Base-by-base conservation (phyloP, 1,139 yeast genomes). In the Pichia sp. region DNA sequence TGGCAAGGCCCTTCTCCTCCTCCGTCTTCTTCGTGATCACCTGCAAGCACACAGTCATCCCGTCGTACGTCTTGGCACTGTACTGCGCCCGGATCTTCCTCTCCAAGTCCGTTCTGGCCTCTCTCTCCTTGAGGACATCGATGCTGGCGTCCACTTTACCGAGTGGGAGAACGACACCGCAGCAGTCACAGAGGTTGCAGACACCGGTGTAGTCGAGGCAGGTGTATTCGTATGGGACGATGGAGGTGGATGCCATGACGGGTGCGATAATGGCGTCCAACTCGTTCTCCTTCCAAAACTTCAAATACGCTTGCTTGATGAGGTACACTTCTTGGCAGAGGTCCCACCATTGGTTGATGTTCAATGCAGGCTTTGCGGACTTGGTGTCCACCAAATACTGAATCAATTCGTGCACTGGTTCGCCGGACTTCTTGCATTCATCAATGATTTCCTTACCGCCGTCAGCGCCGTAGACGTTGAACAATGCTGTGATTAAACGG, bases 41-140 rank as follows among this genome's bases (percentile, higher is more conserved):
- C 65, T 84, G 90, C 21, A 83, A 71, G 19, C 83, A 78, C 9
- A 83, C 84, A 1, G 89, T 88, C 56, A 83, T 78, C 0, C 84
- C 83, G 52, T 80, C 76, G 64, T 75, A 71, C 53, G 76, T 73
- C 44, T 68, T 73, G 2, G 86, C 79, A 53, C 81, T 70, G 63
- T 83, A 84, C 53, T 70, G 60, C 22, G 58, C 58, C 51, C 69
- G 68, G 10, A 73, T 70, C 20, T 69, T 70, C 30, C 56, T 51
- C 41, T 76, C 81, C 8, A 61, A 57, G 4, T 68, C 66, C 56
- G 66, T 71, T 41, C 68, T 55, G 15, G 71, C 66, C 31, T 53
- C 55, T n/a, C 40, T 36, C 3, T 28, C 34, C 9, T 47, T 45
- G 11, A 35, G 21, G 2, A 45, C 20, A 37, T 57, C 61, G 21